Evolutionary conservation across 2,329 filamentous ascomycete species (phyloP).

Genomic region (Paraphaeosphaeria sporulosa): DNA sequence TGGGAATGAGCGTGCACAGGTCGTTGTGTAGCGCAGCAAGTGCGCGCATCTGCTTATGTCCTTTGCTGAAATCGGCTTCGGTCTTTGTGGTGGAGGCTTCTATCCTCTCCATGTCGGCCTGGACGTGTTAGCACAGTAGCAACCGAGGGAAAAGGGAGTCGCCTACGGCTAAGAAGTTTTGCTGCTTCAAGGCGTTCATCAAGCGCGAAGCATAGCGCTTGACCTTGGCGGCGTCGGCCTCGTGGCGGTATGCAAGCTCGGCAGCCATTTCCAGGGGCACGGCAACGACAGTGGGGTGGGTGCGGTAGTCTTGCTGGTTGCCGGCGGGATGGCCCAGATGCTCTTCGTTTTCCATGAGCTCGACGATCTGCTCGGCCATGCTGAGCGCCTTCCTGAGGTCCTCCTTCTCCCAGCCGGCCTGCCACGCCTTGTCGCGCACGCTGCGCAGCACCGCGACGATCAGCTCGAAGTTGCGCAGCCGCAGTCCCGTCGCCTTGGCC

Average conservation of each 20-base stretch:
- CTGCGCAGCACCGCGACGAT: constrained; percentile 45
- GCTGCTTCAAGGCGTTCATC: constrained; percentile 43
- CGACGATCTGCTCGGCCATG: constrained; percentile 49
- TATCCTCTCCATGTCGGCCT: constrained; percentile 21
- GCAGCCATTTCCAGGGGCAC: constrained; percentile 54
- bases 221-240: constrained; percentile 50
- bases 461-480: constrained; percentile 32
- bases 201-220: constrained; percentile 50
- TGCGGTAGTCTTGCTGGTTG: constrained; percentile 39
- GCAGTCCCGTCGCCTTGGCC: constrained; percentile 33
- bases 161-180: constrained; percentile 27
- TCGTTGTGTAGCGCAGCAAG: constrained; percentile 16
- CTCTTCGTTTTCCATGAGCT: constrained; percentile 51
- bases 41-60: constrained; percentile 1
- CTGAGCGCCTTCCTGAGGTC: constrained; percentile 49
- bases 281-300: constrained; percentile 50
- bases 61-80: constrained; percentile 22
- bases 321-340: constrained; percentile 41
- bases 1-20: constrained; percentile 43
- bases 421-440: constrained; percentile 44
- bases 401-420: constrained; percentile 46
- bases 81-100: constrained; percentile 6
- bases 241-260: constrained; percentile 47
- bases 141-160: neutral
- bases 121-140: constrained; percentile 4